Evolutionary conservation across 2,329 filamentous ascomycete genomes (phyloP), one percentile per base, ranked within the genome.

Genomic region (Scedosporium aurantiacum): DNA sequence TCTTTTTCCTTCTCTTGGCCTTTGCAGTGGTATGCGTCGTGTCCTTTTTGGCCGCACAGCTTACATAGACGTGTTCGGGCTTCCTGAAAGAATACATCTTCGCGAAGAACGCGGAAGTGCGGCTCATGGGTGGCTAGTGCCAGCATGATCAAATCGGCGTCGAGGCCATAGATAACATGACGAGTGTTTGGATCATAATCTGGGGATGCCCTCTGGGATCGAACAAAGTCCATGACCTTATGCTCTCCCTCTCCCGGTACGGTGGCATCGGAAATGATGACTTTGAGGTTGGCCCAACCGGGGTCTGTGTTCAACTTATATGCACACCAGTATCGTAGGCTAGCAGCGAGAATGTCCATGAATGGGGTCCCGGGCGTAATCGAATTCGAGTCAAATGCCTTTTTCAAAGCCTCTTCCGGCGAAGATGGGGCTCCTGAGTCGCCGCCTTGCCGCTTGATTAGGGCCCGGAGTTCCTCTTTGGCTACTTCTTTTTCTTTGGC

Each of bases 61-160:
- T 85, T 88, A 78, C 95, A 99, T 64, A 85, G 83, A 64, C 90
- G 87, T 58, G 87, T 81, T 73, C 90, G 96, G 63, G 86, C 86
- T 65, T 97, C 90, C 71, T 96, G 90, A 66, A 88, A 89, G 72
- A 97, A 97, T 41, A 99, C 94, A 72, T 99, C 95, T 75, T 99
- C 94, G 75, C 94, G 89, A 58, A 99, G 80, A 58, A 99, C 91
- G 68, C 92, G 88, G 74, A 99, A 99, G 75, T 97, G 88, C 61
- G 95, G 94, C 72, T 99, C 95, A 74, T 99, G 95, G 16, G 94
- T 99, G 27, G 90, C 94, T 67, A 99, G 84, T 63, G 93, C 94
- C 70, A 99, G 80, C 94, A 99, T 99, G 76, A 99, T 99, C 66
- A 99, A 80, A 81, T 99, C 94, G 63, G 94, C 95, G 78, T 99